Base-by-base conservation (phyloP, 805 yeast species). In the Suhomyces sp. region DNA sequence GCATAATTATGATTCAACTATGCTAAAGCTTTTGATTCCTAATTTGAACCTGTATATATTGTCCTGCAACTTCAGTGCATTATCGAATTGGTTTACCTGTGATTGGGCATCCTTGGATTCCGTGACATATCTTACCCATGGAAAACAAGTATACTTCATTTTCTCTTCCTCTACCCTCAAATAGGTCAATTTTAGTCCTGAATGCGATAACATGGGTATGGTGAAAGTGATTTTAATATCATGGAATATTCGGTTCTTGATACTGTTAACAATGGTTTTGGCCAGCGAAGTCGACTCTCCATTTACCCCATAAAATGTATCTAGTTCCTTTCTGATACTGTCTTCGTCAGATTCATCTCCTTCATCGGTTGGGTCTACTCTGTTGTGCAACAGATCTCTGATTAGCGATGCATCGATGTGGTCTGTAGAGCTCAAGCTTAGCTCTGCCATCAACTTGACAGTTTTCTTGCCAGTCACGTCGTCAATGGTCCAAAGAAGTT, bases 401-500 rank as follows among this genome's bases (percentile, higher is more conserved):
- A 51, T 49, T 5, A 51, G 44, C 13, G 40, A 44, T 22, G 22
- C 31, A 17, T 22, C 40, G 27, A 50, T 73, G 63, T 45, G 57
- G 47, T 58, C 76, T 52, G 53, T 23, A 3, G 54, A 27, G 9
- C 46, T 24, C 23, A 77, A 53, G 0, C 69, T 58, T 48, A 82
- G 72, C 54, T 82, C 86, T 0, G 84, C 80, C 69, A 77, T 79
- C 88, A 87, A 81, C 22, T 80, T 70, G 35, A 77, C 76, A 62
- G 57, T 45, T 42, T 74, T 68, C 48, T 80, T 82, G 2, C 97
- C 97, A 17, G 82, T 83, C 51, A 90, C 68, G 19, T 84, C 75
- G 4, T 80, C 83, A 15, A 91, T 77, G 44, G 79, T 79, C 97
- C 97, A 92, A 1, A 86, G 66, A 2, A 92, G 69, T 50, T 82